Conservation (phyloP, 208 protist genomes). For the Sergeia podlipaevii region DNA sequence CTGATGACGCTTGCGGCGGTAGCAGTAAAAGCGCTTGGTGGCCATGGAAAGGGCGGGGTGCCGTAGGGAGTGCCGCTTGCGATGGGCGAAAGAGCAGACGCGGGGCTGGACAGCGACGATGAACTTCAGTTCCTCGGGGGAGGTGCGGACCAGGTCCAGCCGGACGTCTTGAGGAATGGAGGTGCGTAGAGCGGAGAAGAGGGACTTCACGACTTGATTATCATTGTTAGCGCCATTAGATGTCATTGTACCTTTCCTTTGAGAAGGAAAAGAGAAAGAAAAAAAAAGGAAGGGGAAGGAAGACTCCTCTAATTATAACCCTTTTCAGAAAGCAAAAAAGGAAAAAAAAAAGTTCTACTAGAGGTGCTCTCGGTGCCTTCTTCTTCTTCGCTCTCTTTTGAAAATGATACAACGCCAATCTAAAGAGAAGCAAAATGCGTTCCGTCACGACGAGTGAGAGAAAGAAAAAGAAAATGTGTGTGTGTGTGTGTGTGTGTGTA, state of each 20-base stretch:
- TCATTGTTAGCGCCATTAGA: constrained; percentile 12
- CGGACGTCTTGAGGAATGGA: constrained; percentile 50
- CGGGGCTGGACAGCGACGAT: constrained; percentile 65
- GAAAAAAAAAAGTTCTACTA: too few species aligned
- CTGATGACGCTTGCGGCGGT: constrained; percentile 18
- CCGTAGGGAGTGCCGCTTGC: constrained; percentile 60
- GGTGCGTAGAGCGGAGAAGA: constrained; percentile 68
- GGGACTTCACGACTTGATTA: constrained; percentile 32
- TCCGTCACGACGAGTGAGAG: too few species aligned
- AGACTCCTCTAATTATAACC: too few species aligned
- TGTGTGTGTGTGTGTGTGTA: too few species aligned
- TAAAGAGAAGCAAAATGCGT: too few species aligned
- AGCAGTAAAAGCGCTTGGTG: constrained; percentile 59
- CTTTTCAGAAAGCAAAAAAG: too few species aligned
- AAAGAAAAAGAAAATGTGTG: too few species aligned
- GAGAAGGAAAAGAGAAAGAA: not conserved
- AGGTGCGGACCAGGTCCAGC: constrained; percentile 25
- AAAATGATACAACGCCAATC: too few species aligned
- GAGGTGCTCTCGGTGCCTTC: too few species aligned
- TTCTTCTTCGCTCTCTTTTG: too few species aligned
- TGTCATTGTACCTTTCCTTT: not conserved
- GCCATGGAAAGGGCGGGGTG: constrained; percentile 82
- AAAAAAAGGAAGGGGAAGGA: not conserved
- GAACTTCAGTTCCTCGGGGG: constrained; percentile 64
- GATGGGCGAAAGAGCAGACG: constrained; percentile 64